Conservation (phyloP, 306 rosid genomes). For the Trifolium pratense region DNA sequence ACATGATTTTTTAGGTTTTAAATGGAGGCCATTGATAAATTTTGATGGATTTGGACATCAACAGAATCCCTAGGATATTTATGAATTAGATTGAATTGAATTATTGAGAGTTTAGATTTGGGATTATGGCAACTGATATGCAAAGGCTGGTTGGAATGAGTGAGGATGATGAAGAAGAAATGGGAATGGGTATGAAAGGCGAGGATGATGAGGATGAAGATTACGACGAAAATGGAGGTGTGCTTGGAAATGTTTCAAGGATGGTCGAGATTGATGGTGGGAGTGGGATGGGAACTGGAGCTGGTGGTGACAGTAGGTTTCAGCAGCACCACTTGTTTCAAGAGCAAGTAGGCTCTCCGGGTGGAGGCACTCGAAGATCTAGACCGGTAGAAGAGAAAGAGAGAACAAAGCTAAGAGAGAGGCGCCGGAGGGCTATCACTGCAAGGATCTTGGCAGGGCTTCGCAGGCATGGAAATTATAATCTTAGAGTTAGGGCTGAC, state of each 20-base stretch:
- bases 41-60: conserved; percentile 37
- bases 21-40: conserved; percentile 24
- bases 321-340: conserved; percentile 67
- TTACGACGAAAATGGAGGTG: conserved; percentile 59
- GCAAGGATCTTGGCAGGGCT: conserved; percentile 97
- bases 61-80: conserved; percentile 29
- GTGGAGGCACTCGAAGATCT: conserved; percentile 84
- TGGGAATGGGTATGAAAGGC: conserved; percentile 91
- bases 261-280: conserved; percentile 78
- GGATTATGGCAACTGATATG: conserved; percentile 76
- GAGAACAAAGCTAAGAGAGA: conserved; percentile 95
- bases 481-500: conserved; percentile 97
- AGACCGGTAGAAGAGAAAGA: conserved; percentile 95
- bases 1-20: conserved; percentile 26
- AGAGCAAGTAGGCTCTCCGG: conserved; percentile 75
- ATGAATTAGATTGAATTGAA: conserved; percentile 37
- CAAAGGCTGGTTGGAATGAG: conserved; percentile 80
- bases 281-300: conserved; percentile 59
- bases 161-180: conserved; percentile 90
- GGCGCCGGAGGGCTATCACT: conserved; percentile 96
- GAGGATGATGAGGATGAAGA: conserved; percentile 70
- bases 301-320: conserved; percentile 60
- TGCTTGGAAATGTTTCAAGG: conserved; percentile 47
- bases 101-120: conserved; percentile 35
- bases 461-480: conserved; percentile 96